Evolutionary conservation across 2,329 filamentous ascomycete genomes (phyloP), one percentile per base, ranked within the genome.

Genomic region (Rugonectria rugulosa): DNA sequence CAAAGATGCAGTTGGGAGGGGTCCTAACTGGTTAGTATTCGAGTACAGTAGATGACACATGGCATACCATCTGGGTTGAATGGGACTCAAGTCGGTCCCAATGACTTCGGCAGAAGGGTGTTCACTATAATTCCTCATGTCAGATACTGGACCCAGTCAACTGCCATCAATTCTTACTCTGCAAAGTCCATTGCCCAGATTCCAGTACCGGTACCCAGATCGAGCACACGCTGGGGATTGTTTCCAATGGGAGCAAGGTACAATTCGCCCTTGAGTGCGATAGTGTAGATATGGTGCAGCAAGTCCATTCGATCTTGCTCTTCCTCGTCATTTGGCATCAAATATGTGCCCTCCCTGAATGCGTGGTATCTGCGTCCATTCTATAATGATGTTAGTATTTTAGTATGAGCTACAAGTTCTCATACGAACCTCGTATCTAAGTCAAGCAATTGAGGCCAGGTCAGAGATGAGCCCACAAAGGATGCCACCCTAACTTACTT

Each of bases 111-210:
- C 55, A 15, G 40, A 49, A n/a, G 55, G 49, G 29, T 54, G 26
- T 29, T 53, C 44, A 24, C 55, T 57, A n/a, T 4, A 47, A 6
- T 49, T 15, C 6, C 17, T 15, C 10, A 5, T 8, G 9, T 42
- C 21, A 31, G 40, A 43, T 15, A 32, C n/a, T 11, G 5, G 10
- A 5, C n/a, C n/a, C 5, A 14, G 29, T 32, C 24, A 11, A 27
- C 24, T 32, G n/a, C 7, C 29, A 8, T 32, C 29, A 32, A 3
- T 23, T 21, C 47, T 47, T n/a, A 56, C 53, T 56, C 53, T 20
- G 53, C 53, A 48, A 56, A 56, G 27, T 56, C 53, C 40, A 52
- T 46, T 27, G 47, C 53, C 53, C 53, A 56, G 20, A 56, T 50
- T 34, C 52, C 52, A 17, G 52, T 54, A 6, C 53, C 53, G 10